Evolutionary conservation across 2,329 filamentous ascomycete genomes (phyloP).

Genomic region (Curvularia hawaiiensis): DNA sequence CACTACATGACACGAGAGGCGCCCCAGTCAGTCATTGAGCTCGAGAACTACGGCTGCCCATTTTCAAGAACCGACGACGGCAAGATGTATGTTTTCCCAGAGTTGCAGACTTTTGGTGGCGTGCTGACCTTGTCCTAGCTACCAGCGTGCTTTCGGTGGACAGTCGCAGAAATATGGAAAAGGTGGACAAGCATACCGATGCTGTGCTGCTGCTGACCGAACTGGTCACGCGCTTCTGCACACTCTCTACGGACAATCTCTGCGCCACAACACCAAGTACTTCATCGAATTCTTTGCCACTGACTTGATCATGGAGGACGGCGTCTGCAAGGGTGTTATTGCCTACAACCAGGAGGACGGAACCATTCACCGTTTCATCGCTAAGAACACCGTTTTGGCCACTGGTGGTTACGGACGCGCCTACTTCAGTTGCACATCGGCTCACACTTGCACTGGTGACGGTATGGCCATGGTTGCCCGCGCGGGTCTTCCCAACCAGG

Average conservation of each 20-base stretch:
- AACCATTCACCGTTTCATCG: conserved; percentile 94
- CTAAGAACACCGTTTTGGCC: conserved; percentile 94
- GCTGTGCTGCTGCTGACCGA: conserved; percentile 93
- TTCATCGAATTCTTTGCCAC: conserved; percentile 99
- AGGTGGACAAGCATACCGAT: conserved; percentile 97
- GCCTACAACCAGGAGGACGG: conserved; percentile 99
- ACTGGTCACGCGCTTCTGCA: conserved; percentile 97
- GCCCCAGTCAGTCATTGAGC: conserved; percentile 86
- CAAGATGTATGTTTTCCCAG: conserved; percentile 68
- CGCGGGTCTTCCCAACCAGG: conserved; percentile 96
- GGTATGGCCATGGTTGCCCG: conserved; percentile 99
- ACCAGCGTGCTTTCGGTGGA: conserved; percentile 98
- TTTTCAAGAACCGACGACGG: conserved; percentile 97
- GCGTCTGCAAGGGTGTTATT: conserved; percentile 93
- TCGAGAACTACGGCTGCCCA: conserved; percentile 96
- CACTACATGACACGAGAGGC: conserved; percentile 99
- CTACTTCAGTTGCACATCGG: conserved; percentile 98
- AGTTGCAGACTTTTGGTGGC: too few relatives aligned
- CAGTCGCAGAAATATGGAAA: conserved; percentile 95
- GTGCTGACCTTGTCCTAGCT: conserved; percentile 57
- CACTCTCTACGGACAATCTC: conserved; percentile 96
- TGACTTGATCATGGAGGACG: conserved; percentile 96
- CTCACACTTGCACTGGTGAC: conserved; percentile 98
- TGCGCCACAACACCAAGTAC: conserved; percentile 98
- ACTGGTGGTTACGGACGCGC: conserved; percentile 97